A percentile compares a stretch with the other conserved stretches of the same genome.
Conservation (phyloP, 306 rosid species). For the Sechiopsis laciniata region DNA sequence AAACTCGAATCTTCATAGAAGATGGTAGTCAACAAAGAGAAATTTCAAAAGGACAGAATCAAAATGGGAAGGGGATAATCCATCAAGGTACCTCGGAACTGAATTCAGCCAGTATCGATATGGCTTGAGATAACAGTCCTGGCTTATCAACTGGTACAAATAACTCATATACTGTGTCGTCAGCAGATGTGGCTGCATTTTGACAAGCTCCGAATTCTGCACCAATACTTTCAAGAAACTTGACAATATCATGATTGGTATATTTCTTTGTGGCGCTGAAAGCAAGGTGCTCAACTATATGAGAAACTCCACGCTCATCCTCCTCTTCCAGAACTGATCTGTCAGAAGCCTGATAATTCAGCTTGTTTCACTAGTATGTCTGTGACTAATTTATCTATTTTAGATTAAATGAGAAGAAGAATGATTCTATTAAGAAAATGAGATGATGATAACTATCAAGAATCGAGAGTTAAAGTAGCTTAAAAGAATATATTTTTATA, state of each 20-base stretch:
- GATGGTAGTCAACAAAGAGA: constrained; percentile 6
- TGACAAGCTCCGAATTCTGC: constrained; percentile 97
- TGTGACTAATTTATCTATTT: constrained; percentile 13
- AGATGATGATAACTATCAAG: too few relatives aligned
- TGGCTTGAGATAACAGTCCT: constrained; percentile 71
- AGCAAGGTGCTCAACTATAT: constrained; percentile 94
- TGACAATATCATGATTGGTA: constrained; percentile 78
- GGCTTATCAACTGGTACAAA: constrained; percentile 94
- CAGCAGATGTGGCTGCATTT: constrained; percentile 81
- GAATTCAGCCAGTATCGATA: constrained; percentile 82
- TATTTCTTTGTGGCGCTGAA: constrained; percentile 81
- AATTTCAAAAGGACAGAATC: constrained; percentile 2
- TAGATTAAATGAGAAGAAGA: constrained; percentile 13
- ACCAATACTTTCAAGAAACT: constrained; percentile 85
- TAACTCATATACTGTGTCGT: constrained; percentile 80
- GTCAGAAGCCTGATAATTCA: constrained; percentile 38
- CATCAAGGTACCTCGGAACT: constrained; percentile 66
- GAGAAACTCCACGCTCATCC: constrained; percentile 94
- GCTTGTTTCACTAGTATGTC: constrained; percentile 26
- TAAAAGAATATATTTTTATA: too few relatives aligned
- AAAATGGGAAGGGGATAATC: constrained; percentile 3
- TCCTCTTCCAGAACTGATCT: constrained; percentile 98
- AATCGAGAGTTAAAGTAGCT: too few relatives aligned
- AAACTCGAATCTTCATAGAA: constrained; percentile 63
- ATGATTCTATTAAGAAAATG: neutral